phyloP scores from a whole-genome alignment of 2,329 filamentous ascomycete species.

The Stachybotrys echinatus region DNA sequence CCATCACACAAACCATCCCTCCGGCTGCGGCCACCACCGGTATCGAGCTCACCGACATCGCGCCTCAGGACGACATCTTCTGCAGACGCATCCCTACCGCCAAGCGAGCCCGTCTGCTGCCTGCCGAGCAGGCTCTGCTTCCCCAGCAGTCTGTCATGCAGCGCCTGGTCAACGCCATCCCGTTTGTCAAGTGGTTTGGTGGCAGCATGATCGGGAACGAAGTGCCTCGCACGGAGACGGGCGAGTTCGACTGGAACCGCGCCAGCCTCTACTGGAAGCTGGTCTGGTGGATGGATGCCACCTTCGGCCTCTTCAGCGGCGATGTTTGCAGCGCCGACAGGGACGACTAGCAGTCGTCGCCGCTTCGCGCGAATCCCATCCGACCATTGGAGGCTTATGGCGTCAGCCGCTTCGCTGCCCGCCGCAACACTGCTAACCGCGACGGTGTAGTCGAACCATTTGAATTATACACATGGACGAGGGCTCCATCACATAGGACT shows the following conservation, averaged over 20 bases:
- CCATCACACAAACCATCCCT: conserved; percentile 30
- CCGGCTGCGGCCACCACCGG: conserved; percentile 12
- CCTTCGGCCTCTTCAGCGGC: conserved; percentile 53
- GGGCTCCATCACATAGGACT: no score
- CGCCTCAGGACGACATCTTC: conserved; percentile 35
- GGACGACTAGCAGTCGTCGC: conserved; percentile 40
- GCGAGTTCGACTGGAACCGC: conserved; percentile 70
- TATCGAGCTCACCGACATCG: conserved; percentile 22
- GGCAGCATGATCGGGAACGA: conserved; percentile 69
- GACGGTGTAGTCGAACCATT: background rate
- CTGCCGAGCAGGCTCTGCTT: conserved; percentile 64
- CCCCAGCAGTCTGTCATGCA: conserved; percentile 63
- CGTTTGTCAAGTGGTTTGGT: conserved; percentile 67
- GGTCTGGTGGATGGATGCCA: conserved; percentile 57
- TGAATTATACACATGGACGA: background rate
- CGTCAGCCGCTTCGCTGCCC: no score
- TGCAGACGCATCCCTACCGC: conserved; percentile 63
- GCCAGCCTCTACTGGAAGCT: conserved; percentile 65
- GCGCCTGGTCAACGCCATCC: conserved; percentile 59
- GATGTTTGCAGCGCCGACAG: conserved; percentile 54
- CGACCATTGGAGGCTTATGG: background rate
- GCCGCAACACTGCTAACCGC: no score
- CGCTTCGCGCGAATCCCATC: conserved; percentile 2
- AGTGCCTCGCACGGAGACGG: conserved; percentile 66
- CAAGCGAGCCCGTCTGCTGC: conserved; percentile 58